phyloP scores from a whole-genome alignment of 805 yeast genomes.

The Candida pini region DNA sequence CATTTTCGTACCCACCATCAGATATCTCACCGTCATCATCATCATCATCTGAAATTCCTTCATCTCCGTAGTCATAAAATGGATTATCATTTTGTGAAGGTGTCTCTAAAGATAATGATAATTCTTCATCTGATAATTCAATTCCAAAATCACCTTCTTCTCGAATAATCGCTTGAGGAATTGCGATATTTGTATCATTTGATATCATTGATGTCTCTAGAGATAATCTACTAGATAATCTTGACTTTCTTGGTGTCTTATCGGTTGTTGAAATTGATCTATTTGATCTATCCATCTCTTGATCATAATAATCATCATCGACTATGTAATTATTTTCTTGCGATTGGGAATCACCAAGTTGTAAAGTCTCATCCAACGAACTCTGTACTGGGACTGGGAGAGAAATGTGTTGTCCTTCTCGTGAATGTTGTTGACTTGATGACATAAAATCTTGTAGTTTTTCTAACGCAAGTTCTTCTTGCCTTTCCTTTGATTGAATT shows the following conservation, averaged over 20 bases:
- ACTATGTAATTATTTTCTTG: slow-evolving; percentile 2
- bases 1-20: slow-evolving; percentile 3
- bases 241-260: slow-evolving; percentile 16
- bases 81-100: slow-evolving; percentile 2
- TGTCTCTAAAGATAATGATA: slow-evolving; percentile 3
- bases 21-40: slow-evolving; percentile 8
- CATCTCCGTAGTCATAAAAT: slow-evolving; percentile 6
- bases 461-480: slow-evolving; percentile 8
- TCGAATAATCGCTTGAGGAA: slow-evolving; percentile 30
- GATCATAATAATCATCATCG: slow-evolving; percentile 3
- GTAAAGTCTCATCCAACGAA: not conserved
- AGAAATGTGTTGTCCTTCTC: not conserved
- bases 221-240: slow-evolving; percentile 21
- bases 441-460: slow-evolving; percentile 11
- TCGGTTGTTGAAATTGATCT: slow-evolving; percentile 8
- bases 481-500: not conserved
- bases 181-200: slow-evolving; percentile 27
- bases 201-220: slow-evolving; percentile 19
- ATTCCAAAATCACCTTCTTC: slow-evolving; percentile 24
- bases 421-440: not conserved
- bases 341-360: not conserved
- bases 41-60: slow-evolving; percentile 4
- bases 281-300: slow-evolving; percentile 3
- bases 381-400: not conserved
- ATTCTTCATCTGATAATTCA: slow-evolving; percentile 12